Percentiles rank a stretch among this genome's conserved stretches.
Evolutionary conservation across 495 filamentous ascomycete genomes (phyloP).

Genomic region (Neurospora africana): DNA sequence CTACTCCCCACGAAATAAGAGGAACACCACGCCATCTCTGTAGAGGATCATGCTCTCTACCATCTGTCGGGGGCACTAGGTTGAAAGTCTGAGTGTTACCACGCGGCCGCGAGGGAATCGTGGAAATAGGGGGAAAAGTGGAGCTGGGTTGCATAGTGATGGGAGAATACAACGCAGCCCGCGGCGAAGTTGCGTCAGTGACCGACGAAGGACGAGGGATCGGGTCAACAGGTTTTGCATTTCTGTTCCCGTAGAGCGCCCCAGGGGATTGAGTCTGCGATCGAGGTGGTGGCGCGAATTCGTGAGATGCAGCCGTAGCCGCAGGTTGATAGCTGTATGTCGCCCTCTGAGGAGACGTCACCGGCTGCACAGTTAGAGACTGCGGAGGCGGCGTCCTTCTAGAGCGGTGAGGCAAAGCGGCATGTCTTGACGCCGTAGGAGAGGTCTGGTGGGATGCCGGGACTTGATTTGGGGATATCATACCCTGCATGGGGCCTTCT

Average conservation of each 20-base stretch:
- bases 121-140: slow-evolving; percentile 1
- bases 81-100: slow-evolving; percentile 33
- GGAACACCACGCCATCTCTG: slow-evolving; percentile 85
- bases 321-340: slow-evolving; percentile 34
- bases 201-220: slow-evolving; percentile 61
- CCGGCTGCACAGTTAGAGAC: slow-evolving; percentile 19
- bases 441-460: slow-evolving; percentile 12
- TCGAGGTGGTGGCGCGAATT: slow-evolving; percentile 51
- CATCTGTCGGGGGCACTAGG: slow-evolving; percentile 57
- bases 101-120: slow-evolving; percentile 17
- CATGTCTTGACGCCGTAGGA: slow-evolving; percentile 22
- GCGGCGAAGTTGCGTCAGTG: slow-evolving; percentile 44
- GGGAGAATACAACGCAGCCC: slow-evolving; percentile 16
- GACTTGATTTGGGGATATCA: slow-evolving; percentile 10
- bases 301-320: slow-evolving; percentile 19
- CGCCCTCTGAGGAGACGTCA: slow-evolving; percentile 42
- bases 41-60: slow-evolving; percentile 66
- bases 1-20: slow-evolving; percentile 79
- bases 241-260: slow-evolving; percentile 39
- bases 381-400: slow-evolving; percentile 37
- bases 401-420: slow-evolving; percentile 15
- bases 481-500: slow-evolving; percentile 20
- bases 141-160: slow-evolving; percentile 5
- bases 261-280: slow-evolving; percentile 84
- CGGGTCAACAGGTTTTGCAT: slow-evolving; percentile 38